phyloP scores from a whole-genome alignment of 495 filamentous ascomycete genomes.

The Pseudoneurospora amorphoporcata region DNA sequence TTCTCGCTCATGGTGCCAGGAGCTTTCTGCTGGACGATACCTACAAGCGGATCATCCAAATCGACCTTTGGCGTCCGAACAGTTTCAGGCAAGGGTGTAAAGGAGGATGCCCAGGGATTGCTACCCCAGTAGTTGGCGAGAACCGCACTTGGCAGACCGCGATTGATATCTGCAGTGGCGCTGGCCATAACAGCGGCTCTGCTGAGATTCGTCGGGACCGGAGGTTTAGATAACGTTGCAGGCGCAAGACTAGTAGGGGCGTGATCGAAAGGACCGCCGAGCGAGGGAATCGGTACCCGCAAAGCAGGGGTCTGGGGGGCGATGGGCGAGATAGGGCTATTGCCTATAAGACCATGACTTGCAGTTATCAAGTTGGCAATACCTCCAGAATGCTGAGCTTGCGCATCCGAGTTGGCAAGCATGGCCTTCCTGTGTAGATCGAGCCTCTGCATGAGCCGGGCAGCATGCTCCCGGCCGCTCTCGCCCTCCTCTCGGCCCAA shows the following conservation, averaged over 20 bases:
- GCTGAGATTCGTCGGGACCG: constrained; percentile 78
- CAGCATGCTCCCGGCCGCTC: constrained; percentile 62
- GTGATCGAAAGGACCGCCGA: constrained; percentile 18
- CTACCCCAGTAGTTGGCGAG: constrained; percentile 92
- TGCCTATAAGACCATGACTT: constrained; percentile 63
- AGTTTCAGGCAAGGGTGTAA: constrained; percentile 33
- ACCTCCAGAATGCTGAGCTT: constrained; percentile 45
- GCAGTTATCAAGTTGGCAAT: constrained; percentile 82
- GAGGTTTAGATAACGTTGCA: constrained; percentile 70
- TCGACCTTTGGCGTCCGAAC: constrained; percentile 23
- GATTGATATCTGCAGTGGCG: constrained; percentile 53
- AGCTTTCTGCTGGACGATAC: constrained; percentile 27
- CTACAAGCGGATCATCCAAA: constrained; percentile 41
- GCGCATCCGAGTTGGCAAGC: constrained; percentile 31
- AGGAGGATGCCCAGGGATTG: constrained; percentile 70
- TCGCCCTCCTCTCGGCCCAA: constrained; percentile 49
- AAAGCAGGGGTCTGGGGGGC: constrained; percentile 12
- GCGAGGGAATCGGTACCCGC: constrained; percentile 10
- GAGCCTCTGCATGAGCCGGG: constrained; percentile 83
- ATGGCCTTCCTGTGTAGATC: constrained; percentile 79
- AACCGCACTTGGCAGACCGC: constrained; percentile 68
- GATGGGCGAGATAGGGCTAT: constrained; percentile 21
- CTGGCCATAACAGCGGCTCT: constrained; percentile 75
- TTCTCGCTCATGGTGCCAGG: constrained; percentile 23
- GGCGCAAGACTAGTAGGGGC: constrained; percentile 64